Base-by-base conservation (phyloP, 2,329 filamentous ascomycete species). In the Ophioceras dolichostomum region DNA sequence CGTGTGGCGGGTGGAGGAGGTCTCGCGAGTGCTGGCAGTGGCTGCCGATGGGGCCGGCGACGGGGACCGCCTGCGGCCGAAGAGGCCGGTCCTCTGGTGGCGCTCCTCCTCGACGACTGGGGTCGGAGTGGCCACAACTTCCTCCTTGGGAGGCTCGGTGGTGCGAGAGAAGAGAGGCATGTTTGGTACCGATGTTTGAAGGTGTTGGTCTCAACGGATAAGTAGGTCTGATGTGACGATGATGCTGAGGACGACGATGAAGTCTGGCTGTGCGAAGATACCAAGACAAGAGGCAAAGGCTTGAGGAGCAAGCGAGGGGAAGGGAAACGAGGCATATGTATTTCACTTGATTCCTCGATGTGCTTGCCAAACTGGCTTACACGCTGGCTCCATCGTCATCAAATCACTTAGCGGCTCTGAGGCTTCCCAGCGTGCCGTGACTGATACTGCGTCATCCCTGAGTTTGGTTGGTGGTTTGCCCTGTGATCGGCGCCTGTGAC, bases 101-200 rank as follows among this genome's bases (percentile, higher is more conserved):
- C 54, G 42, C 21, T 51, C 46, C 28, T 49, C 42, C 37, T 46
- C 44, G n/a, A n/a, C n/a, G n/a, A n/a, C n/a, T n/a, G n/a, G n/a
- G 6, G 46, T 46, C 9, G 47, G 44, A 10, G 50, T 47, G 27
- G 49, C 47, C 36, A 53, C 50, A 6, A 54, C 57, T 42, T 59
- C 56, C 7, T 43, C 45, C 34, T 47, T 46, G 19, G 43, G 18
- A 18, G 37, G 43, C 28, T 54, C 50, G 30, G 46, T 14, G 43
- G 49, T 47, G 36, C 54, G 53, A 4, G 53, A 54, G 47, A 57
- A 57, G 43, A 57, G 50, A 47, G 53, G 53, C 54, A 57, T 57
- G 36, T 34, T 55, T 42, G 32, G 10, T 41, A 36, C 31, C 16
- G 26, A 16, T 39, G 32, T 21, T 12, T 30, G 21, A 17, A 3